Conservation (phyloP, 306 rosid genomes). For the Vigna trinervia region DNA sequence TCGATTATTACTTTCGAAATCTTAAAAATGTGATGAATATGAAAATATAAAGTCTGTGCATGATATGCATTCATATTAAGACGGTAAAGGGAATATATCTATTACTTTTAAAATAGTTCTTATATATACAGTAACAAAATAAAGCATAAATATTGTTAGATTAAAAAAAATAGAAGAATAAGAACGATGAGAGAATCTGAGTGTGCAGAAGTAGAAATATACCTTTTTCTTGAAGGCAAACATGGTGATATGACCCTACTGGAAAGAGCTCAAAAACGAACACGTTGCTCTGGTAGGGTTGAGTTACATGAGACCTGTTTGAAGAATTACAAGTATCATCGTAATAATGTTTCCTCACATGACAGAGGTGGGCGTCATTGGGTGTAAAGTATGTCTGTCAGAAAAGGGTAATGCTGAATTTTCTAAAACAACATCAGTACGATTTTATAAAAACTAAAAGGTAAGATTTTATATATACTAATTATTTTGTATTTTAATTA, state of each 20-base stretch:
- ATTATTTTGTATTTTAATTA: too few species aligned
- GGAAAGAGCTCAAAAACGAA: slow-evolving; percentile 16
- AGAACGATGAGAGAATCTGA: slow-evolving; percentile 14
- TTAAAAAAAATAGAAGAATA: too few species aligned
- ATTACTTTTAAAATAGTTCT: too few species aligned
- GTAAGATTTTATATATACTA: too few species aligned
- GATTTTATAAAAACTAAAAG: too few species aligned
- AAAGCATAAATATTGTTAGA: too few species aligned
- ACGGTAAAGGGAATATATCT: too few species aligned
- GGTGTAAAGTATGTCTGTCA: slow-evolving; percentile 26
- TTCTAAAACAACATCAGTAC: background rate
- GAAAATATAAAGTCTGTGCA: too few species aligned
- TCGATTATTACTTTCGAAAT: too few species aligned
- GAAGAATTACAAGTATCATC: slow-evolving; percentile 26
- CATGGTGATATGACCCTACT: slow-evolving; percentile 19
- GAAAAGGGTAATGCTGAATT: slow-evolving; percentile 1
- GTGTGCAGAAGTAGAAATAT: slow-evolving; percentile 16
- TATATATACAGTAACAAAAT: too few species aligned
- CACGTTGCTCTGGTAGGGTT: slow-evolving; percentile 47
- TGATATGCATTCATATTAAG: too few species aligned
- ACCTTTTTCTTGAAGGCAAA: slow-evolving; percentile 4
- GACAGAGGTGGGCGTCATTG: slow-evolving; percentile 30
- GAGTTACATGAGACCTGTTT: slow-evolving; percentile 13
- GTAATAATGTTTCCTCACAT: slow-evolving; percentile 3
- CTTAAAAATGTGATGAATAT: too few species aligned